Conservation (phyloP, 768 basidiomycete genomes). For the Amanita brunnescens region DNA sequence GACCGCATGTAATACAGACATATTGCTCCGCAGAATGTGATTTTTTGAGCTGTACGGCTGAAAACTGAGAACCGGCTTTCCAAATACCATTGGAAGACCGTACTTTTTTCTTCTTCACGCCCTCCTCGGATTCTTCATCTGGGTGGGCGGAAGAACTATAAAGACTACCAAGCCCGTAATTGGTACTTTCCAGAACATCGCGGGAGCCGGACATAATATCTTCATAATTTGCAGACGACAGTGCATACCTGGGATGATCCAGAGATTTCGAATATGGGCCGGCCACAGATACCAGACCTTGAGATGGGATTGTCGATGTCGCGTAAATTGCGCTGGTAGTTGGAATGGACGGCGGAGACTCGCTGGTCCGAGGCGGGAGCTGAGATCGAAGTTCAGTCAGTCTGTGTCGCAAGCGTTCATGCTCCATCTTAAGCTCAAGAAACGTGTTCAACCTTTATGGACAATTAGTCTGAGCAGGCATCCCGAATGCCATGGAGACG, state of each 20-base stretch:
- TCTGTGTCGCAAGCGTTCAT: slow-evolving; percentile 67
- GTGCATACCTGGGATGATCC: slow-evolving; percentile 9
- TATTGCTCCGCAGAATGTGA: slow-evolving; percentile 51
- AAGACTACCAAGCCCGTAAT: slow-evolving; percentile 10
- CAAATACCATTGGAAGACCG: slow-evolving; percentile 4
- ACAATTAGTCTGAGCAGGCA: not conserved
- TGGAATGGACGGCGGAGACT: slow-evolving; percentile 17
- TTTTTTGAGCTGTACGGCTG: slow-evolving; percentile 33
- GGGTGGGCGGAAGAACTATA: slow-evolving; percentile 10
- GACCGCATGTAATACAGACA: slow-evolving; percentile 87
- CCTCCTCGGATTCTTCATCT: slow-evolving; percentile 43
- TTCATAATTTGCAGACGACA: not conserved
- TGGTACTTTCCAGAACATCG: slow-evolving; percentile 7
- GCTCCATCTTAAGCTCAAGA: slow-evolving; percentile 82
- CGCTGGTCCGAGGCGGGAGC: slow-evolving; percentile 15
- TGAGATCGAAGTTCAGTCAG: slow-evolving; percentile 33
- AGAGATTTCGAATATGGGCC: not conserved
- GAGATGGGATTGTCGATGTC: slow-evolving; percentile 22
- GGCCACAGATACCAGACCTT: not conserved
- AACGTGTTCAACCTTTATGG: slow-evolving; percentile 54
- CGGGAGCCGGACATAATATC: not conserved
- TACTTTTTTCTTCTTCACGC: slow-evolving; percentile 59
- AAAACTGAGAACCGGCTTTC: not conserved
- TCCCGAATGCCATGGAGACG: not conserved
- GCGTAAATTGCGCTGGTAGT: slow-evolving; percentile 27